Evolutionary conservation across 2,329 filamentous ascomycete genomes (phyloP).

Genomic region (Xylaria sp.): DNA sequence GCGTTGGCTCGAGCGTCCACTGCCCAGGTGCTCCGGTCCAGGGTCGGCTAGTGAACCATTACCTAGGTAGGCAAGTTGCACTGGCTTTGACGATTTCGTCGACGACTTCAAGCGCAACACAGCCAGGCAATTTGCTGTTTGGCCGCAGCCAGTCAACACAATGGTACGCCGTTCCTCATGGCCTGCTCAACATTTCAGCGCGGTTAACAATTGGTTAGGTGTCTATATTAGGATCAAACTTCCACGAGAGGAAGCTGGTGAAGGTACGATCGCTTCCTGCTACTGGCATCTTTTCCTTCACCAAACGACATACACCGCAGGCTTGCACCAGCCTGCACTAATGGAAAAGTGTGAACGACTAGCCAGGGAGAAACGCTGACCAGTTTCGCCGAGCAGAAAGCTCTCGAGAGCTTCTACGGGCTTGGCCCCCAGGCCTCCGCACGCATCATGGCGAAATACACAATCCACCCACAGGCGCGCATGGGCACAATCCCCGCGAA

Average conservation of each 20-base stretch:
- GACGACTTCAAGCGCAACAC: conserved; percentile 4
- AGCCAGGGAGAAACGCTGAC: no score
- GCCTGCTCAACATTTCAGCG: neutral
- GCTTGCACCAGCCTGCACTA: no score
- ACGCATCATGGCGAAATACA: conserved; percentile 84
- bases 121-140: conserved; percentile 8
- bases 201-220: conserved; percentile 60
- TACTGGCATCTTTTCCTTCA: conserved; percentile 2
- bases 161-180: conserved; percentile 21
- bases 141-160: conserved; percentile 8
- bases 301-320: neutral
- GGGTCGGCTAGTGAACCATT: no score
- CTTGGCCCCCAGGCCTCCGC: conserved; percentile 73
- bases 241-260: conserved; percentile 81
- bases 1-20: conserved; percentile 21
- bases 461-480: conserved; percentile 83
- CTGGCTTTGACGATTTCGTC: neutral
- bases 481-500: conserved; percentile 76
- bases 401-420: conserved; percentile 85
- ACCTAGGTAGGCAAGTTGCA: no score
- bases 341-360: no score
- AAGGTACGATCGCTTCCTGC: conserved; percentile 60
- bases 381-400: conserved; percentile 55
- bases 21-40: no score
- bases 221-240: conserved; percentile 86